Evolutionary conservation across 73 alveolate genomes (phyloP), one percentile per base, ranked within the genome.

Genomic region (Paramecium sexaurelia): DNA sequence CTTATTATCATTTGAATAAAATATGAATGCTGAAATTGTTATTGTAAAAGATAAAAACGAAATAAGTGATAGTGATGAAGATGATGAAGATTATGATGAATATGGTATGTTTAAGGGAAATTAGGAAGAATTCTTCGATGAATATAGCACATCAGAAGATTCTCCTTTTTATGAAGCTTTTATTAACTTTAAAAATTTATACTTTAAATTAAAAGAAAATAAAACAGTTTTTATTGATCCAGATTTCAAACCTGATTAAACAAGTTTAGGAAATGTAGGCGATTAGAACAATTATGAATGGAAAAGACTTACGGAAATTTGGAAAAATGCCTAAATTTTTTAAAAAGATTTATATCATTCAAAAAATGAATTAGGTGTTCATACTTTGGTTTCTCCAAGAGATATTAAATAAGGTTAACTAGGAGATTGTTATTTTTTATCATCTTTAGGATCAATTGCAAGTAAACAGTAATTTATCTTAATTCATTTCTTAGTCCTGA

Each of bases 391-490:
- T 56, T 41, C 87, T 10, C 99, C 99, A 7, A 82, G 85, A 45
- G 98, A 95, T 55, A 96, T 96, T n/a, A 41, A 85, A 71, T 90
- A 96, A 87, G 99, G 99, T 33, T 33, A 37, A 20, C 93, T 96
- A 10, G 99, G 98, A 4, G 97, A 96, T 92, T 96, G 99, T 87
- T 96, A 95, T 83, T 95, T 92, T 55, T 47, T 96, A 40, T 92
- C 97, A 1, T 94, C 99, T 9, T 67, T 96, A 39, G 93, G 97
- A 22, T 94, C 98, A 10, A 19, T 96, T 9, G 98, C 99, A 20
- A 96, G 95, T 75, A 94, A 94, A 75, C 98, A 57, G 78, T 57
- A 57, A 57, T 19, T 95, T 10, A 32, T 95, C 66, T 32, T 96
- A 85, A 92, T 94, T 45, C 73, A 88, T 40, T 88, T 55, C 7